phyloP scores from a whole-genome alignment of 345 rosid genomes.

The Murraya koenigii region DNA sequence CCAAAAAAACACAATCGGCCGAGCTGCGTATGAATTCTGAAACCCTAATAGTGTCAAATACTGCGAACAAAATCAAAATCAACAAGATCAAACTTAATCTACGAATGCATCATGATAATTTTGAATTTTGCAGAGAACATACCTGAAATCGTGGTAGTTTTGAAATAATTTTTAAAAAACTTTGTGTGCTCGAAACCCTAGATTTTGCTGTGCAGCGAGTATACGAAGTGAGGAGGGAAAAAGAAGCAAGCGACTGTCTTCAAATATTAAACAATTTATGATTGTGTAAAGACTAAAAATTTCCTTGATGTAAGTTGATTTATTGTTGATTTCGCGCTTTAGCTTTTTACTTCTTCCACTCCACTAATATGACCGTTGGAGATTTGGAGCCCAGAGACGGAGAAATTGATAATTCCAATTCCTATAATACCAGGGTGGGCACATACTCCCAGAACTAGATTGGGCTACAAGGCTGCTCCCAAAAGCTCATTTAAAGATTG shows the following conservation, averaged over 20 bases:
- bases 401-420: neutral
- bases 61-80: neutral
- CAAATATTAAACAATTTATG: neutral
- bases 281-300: neutral
- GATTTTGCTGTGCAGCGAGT: neutral
- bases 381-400: too few relatives aligned
- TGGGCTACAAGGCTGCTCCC: neutral
- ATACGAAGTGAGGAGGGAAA: slow-evolving; percentile 5
- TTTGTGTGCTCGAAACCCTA: neutral
- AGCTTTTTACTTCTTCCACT: neutral
- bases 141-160: neutral
- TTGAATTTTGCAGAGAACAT: neutral
- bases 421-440: neutral
- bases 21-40: neutral
- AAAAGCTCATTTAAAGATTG: neutral
- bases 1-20: neutral
- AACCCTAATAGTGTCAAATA: neutral
- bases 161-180: neutral
- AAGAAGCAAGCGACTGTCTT: neutral
- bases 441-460: neutral
- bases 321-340: neutral
- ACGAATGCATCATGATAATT: neutral
- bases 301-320: neutral
- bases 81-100: neutral
- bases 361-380: neutral